These are phyloP conservation scores for Ceratocystis lukuohia DNA, from an alignment of 2,329 filamentous ascomycete genomes.

Conservation along the genomic window DNA sequence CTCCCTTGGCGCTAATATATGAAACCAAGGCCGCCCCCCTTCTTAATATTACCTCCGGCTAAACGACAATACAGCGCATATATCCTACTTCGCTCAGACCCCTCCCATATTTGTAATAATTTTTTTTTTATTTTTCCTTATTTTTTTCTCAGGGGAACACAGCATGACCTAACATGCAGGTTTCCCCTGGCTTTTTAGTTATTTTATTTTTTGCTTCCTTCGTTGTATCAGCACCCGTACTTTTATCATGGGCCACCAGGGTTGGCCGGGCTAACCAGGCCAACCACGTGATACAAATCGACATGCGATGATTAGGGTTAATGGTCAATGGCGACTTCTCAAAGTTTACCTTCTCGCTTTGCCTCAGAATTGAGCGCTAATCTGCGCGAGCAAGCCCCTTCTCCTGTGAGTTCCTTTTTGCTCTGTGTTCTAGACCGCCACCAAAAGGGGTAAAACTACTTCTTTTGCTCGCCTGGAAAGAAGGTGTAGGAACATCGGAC, in stretches of 20 bases:
- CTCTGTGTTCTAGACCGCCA: not conserved
- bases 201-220: not conserved
- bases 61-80: constrained; percentile 1
- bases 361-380: constrained; percentile 4
- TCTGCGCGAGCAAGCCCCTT: not conserved
- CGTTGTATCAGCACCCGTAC: not conserved
- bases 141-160: not conserved
- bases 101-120: not conserved
- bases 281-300: not conserved
- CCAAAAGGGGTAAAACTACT: not conserved
- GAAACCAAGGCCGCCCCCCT: constrained; percentile 8
- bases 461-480: too few relatives aligned
- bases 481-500: not conserved
- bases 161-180: not conserved
- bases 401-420: not conserved
- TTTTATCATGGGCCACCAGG: not conserved
- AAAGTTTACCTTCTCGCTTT: not conserved
- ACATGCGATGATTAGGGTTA: not conserved
- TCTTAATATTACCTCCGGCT: constrained; percentile 13
- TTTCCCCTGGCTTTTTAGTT: not conserved
- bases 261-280: not conserved
- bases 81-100: not conserved
- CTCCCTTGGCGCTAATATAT: constrained; percentile 10
- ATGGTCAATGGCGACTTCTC: not conserved
- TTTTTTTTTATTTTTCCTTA: not conserved